Percentiles rank a stretch among this genome's conserved stretches.
phyloP scores from a whole-genome alignment of 345 rosid genomes.

The Pseudoturritis turrita region DNA sequence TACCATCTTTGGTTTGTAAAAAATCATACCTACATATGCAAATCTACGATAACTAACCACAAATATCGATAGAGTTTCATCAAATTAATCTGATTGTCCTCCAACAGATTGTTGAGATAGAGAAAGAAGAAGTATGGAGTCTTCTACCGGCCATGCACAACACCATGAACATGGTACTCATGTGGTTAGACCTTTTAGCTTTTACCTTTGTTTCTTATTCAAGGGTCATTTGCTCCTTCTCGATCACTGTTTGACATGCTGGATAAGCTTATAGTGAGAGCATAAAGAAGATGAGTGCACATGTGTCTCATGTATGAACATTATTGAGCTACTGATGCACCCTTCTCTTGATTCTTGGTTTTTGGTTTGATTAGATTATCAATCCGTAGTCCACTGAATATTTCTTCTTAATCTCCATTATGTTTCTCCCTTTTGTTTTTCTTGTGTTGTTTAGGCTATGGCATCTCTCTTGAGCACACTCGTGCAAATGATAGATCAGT shows the following conservation, averaged over 20 bases:
- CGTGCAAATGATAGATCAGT: constrained; percentile 61
- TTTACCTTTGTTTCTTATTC: too few species aligned
- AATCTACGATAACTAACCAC: too few species aligned
- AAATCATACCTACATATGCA: too few species aligned
- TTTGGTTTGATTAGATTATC: background rate
- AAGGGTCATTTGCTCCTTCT: constrained; percentile 38
- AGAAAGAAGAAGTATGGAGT: too few species aligned
- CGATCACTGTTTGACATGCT: constrained; percentile 64
- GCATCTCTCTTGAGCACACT: constrained; percentile 57
- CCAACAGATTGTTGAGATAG: too few species aligned
- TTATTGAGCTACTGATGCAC: constrained; percentile 9
- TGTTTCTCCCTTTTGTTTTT: background rate
- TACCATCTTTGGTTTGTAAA: too few species aligned
- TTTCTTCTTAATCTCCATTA: constrained; percentile 5
- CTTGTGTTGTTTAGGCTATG: constrained; percentile 35
- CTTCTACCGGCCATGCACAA: too few species aligned
- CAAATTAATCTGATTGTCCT: too few species aligned
- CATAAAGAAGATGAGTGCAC: constrained; percentile 59
- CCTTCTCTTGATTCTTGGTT: background rate
- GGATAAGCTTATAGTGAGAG: constrained; percentile 63
- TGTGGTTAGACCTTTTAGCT: too few species aligned
- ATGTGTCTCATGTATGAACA: constrained; percentile 60
- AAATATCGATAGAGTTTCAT: too few species aligned
- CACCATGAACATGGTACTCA: too few species aligned
- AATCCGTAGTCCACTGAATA: constrained; percentile 1